phyloP scores from a whole-genome alignment of 495 filamentous ascomycete genomes.

The Trichodelitschia bisporula region DNA sequence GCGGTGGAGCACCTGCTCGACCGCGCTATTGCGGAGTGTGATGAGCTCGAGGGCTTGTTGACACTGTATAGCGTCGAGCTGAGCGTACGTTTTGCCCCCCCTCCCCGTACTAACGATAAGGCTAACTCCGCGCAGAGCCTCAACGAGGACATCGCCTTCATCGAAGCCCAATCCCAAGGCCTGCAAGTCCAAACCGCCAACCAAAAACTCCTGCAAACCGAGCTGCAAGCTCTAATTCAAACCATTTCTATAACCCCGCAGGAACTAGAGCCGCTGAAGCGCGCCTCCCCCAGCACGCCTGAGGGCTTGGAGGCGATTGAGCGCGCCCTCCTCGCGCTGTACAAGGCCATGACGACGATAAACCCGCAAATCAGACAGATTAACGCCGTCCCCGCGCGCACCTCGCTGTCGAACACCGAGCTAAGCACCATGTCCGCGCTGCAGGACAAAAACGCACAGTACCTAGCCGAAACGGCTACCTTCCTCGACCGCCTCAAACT shows the following conservation, averaged over 20 bases:
- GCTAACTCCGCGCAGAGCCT: conserved; percentile 46
- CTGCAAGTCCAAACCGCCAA: conserved; percentile 92
- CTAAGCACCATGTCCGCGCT: conserved; percentile 82
- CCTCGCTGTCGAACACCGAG: conserved; percentile 40
- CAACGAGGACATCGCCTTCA: conserved; percentile 85
- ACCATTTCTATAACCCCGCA: conserved; percentile 64
- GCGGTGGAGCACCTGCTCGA: conserved; percentile 67
- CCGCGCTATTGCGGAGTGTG: conserved; percentile 72
- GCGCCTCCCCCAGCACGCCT: conserved; percentile 45
- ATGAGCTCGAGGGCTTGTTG: conserved; percentile 78
- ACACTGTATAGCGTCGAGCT: conserved; percentile 88
- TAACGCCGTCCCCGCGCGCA: conserved; percentile 2
- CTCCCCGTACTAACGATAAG: neutral
- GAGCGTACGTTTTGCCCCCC: conserved; percentile 33
- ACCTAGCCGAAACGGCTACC: conserved; percentile 37
- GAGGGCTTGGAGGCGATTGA: conserved; percentile 56
- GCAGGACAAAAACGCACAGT: conserved; percentile 77
- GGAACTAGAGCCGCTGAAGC: conserved; percentile 46
- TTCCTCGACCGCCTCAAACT: conserved; percentile 60
- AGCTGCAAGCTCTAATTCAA: conserved; percentile 56
- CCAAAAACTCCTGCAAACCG: conserved; percentile 76
- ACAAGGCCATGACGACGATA: conserved; percentile 86
- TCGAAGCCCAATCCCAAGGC: conserved; percentile 91
- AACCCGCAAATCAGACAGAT: conserved; percentile 44
- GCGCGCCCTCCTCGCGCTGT: conserved; percentile 48